Base-by-base conservation (phyloP, 306 rosid species). In the Trichosanthes truncata region DNA sequence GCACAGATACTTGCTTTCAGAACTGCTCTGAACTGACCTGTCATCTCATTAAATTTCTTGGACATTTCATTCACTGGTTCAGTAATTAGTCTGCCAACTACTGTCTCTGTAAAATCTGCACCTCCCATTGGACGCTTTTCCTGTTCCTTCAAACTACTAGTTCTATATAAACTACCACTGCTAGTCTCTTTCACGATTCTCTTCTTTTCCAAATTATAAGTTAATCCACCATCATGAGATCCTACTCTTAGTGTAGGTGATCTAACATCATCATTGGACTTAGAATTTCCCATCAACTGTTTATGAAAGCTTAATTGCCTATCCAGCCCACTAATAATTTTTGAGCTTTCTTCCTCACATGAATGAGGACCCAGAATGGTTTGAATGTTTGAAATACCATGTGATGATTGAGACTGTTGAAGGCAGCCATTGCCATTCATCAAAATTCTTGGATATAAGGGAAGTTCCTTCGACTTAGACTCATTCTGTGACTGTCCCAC, bases 181-280 rank as follows among this genome's bases (percentile, higher is more conserved):
- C 85, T 86, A 82, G 84, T 89, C 80, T 91, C 97, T 81, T 84
- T 90, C 83, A 79, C 84, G 81, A 84, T 84, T 71, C 87, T 83
- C 81, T 88, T 91, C 89, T 85, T 90, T 82, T 93, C 99, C 80
- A 89, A 83, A 82, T 97, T 90, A 83, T 89, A 84, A 82, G 83
- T 88, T 49, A 97, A 88, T 60, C 97, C 97, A 79, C 89, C 87
- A 69, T 96, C 99, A 72, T 91, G 97, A 84, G 99, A 93, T 73
- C 96, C 99, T 80, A 85, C 91, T 79, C 97, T 96, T 48, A 90
- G 96, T 12, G 97, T 79, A 66, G 97, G 92, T 15, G 96, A 96
- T 84, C 91, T 90, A 67, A 84, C 96, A 84, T 96, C 93, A 17
- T 91, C 97, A 38, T 80, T 90, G 79, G 86, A 87, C 87, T 93